phyloP scores from a whole-genome alignment of 2,329 filamentous ascomycete genomes.

The Didymella sp. region DNA sequence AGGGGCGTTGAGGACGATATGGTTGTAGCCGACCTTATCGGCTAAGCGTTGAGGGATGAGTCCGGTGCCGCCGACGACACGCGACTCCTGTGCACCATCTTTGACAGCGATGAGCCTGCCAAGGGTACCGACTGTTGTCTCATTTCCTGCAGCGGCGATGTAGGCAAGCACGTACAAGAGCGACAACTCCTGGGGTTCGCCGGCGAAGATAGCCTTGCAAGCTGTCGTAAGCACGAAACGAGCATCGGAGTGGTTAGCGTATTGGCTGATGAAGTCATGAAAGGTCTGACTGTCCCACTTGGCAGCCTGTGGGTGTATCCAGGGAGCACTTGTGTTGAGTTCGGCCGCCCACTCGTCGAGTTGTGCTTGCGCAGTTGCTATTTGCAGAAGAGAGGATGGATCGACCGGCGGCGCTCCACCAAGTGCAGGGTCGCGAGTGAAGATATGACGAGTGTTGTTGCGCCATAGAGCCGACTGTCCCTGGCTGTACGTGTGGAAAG shows the following conservation, averaged over 20 bases:
- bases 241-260: slow-evolving; percentile 17
- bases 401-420: slow-evolving; percentile 25
- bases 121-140: slow-evolving; percentile 23
- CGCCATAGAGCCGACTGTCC: slow-evolving; percentile 27
- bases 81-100: slow-evolving; percentile 27
- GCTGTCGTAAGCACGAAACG: slow-evolving; percentile 19
- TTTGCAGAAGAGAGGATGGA: slow-evolving; percentile 17
- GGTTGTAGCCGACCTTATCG: slow-evolving; percentile 21
- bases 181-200: slow-evolving; percentile 24
- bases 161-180: slow-evolving; percentile 31
- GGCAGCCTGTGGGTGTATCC: slow-evolving; percentile 20
- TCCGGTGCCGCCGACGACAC: slow-evolving; percentile 32
- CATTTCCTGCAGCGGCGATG: slow-evolving; percentile 30
- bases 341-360: slow-evolving; percentile 28
- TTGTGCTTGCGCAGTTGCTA: slow-evolving; percentile 19
- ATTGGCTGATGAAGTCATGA: slow-evolving; percentile 14
- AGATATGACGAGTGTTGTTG: slow-evolving; percentile 19
- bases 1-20: slow-evolving; percentile 28
- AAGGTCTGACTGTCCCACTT: slow-evolving; percentile 28
- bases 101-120: slow-evolving; percentile 20
- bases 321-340: slow-evolving; percentile 28
- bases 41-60: slow-evolving; percentile 29
- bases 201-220: slow-evolving; percentile 24
- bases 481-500: slow-evolving; percentile 25
- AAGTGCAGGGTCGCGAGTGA: slow-evolving; percentile 19